Percentiles rank a stretch among this genome's conserved stretches.
Evolutionary conservation across 2,329 filamentous ascomycete species (phyloP).

Genomic region (Leptographium radiaticola): DNA sequence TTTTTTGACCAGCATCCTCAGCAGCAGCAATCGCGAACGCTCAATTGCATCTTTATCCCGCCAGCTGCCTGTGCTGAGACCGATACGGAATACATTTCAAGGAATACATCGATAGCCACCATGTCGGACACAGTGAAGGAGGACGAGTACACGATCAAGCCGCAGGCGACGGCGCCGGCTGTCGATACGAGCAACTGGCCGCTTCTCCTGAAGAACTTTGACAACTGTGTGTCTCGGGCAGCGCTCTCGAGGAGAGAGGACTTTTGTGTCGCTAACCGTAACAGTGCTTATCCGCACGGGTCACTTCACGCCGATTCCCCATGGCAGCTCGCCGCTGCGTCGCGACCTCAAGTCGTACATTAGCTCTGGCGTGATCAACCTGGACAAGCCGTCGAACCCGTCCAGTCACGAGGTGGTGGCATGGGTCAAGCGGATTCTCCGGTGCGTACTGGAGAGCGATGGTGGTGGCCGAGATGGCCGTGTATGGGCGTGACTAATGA

Average conservation of each 20-base stretch:
- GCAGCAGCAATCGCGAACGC: background rate
- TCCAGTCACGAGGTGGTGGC: slow-evolving; percentile 98
- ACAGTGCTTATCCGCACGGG: slow-evolving; percentile 82
- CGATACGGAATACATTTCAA: background rate
- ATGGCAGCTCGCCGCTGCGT: slow-evolving; percentile 80
- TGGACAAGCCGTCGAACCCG: slow-evolving; percentile 94
- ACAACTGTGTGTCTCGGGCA: slow-evolving; percentile 49
- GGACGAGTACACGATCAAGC: slow-evolving; percentile 81
- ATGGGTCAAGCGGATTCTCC: slow-evolving; percentile 96
- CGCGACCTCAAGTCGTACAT: slow-evolving; percentile 96
- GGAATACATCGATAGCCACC: background rate
- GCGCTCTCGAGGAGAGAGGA: background rate
- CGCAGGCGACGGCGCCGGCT: slow-evolving; percentile 63
- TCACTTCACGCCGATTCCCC: slow-evolving; percentile 93
- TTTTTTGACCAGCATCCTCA: background rate
- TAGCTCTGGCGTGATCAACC: slow-evolving; percentile 94
- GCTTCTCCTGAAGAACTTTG: slow-evolving; percentile 89
- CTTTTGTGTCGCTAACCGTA: background rate
- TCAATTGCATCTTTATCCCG: background rate
- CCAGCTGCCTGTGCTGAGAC: background rate
- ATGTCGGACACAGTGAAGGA: slow-evolving; percentile 25
- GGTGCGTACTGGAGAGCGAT: slow-evolving; percentile 34
- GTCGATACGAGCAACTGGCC: slow-evolving; percentile 87
- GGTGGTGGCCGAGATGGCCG: background rate
- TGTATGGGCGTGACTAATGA: background rate